Percentiles rank a stretch among this genome's conserved stretches.
Evolutionary conservation across 176 grass and related monocot species (phyloP).

Genomic region (Carex parvula): DNA sequence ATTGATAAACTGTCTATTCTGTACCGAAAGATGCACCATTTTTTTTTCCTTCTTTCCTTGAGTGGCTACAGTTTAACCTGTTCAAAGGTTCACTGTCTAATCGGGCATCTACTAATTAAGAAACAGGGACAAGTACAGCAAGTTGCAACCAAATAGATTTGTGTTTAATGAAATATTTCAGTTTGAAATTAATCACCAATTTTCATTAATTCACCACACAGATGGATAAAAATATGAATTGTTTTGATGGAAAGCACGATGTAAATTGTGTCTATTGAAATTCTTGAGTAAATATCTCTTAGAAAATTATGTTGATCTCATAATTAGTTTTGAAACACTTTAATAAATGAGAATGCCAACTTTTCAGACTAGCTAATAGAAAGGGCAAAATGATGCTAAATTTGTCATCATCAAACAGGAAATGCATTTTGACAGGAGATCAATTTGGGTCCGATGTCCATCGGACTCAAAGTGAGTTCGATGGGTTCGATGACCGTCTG

Average conservation of each 20-base stretch:
- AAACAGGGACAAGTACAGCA: too few relatives aligned
- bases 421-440: conserved; percentile 11
- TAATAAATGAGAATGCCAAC: background rate
- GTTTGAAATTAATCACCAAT: background rate
- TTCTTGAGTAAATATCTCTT: background rate
- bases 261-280: background rate
- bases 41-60: background rate
- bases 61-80: background rate
- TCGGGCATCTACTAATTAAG: background rate
- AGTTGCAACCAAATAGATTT: background rate
- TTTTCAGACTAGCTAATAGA: background rate
- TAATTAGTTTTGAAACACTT: background rate
- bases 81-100: background rate
- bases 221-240: background rate
- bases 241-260: background rate
- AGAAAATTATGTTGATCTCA: background rate
- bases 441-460: too few relatives aligned
- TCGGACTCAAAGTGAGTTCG: too few relatives aligned
- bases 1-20: conserved; percentile 24
- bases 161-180: background rate
- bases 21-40: background rate
- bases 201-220: background rate
- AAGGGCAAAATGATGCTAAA: background rate
- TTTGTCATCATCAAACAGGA: conserved; percentile 3
- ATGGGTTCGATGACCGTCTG: too few relatives aligned